phyloP scores from a whole-genome alignment of 352 stramenopile genomes.

The Plasmopara halstedii region DNA sequence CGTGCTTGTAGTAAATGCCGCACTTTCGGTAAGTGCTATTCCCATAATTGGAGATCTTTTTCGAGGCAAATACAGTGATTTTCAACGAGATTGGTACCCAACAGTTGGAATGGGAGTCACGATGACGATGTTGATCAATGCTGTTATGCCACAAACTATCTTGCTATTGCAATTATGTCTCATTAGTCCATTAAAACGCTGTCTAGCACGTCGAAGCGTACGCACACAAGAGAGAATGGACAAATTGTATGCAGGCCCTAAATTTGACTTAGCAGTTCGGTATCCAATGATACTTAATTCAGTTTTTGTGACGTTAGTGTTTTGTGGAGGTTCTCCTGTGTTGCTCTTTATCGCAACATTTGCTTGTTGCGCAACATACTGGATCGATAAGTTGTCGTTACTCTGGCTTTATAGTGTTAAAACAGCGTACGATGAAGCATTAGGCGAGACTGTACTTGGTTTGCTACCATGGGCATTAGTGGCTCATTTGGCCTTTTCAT shows the following conservation, averaged over 20 bases:
- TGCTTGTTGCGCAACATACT: conserved; percentile 54
- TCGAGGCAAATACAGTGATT: conserved; percentile 72
- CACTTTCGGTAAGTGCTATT: conserved; percentile 31
- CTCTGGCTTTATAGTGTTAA: conserved; percentile 71
- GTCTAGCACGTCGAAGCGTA: conserved; percentile 27
- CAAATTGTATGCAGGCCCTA: conserved; percentile 58
- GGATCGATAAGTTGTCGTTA: conserved; percentile 78
- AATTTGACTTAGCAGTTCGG: conserved; percentile 68
- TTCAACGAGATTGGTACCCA: conserved; percentile 82
- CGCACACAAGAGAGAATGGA: conserved; percentile 75
- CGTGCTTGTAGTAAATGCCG: conserved; percentile 69
- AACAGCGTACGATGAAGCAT: conserved; percentile 71
- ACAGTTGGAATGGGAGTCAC: conserved; percentile 83
- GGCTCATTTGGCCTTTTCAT: conserved; percentile 63
- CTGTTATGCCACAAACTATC: conserved; percentile 53
- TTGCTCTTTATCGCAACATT: conserved; percentile 71
- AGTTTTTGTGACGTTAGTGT: conserved; percentile 78
- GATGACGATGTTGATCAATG: conserved; percentile 84
- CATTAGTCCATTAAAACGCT: conserved; percentile 40
- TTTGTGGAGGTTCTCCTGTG: conserved; percentile 69
- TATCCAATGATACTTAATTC: conserved; percentile 84
- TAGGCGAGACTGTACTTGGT: conserved; percentile 48
- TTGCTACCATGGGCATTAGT: conserved; percentile 67
- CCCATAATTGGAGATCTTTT: conserved; percentile 54
- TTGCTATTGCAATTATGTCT: conserved; percentile 56